Conservation (phyloP, 2,329 filamentous ascomycete species). For the Sarocladiaceae sp. region DNA sequence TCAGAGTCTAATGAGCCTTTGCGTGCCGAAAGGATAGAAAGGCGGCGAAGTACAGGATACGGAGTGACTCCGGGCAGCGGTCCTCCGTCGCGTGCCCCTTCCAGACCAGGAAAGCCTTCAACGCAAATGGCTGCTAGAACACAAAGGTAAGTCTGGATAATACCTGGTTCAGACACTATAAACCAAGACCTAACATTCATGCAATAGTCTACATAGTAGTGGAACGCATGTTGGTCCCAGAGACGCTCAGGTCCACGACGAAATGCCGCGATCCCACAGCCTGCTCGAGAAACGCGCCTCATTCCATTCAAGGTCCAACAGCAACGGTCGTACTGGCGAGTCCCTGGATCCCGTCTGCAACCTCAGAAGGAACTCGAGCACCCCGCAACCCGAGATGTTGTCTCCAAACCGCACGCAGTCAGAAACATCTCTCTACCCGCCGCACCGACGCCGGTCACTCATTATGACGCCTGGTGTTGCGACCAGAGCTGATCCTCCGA, state of each 20-base stretch:
- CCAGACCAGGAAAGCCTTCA: neutral
- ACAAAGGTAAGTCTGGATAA: neutral
- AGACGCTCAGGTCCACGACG: neutral
- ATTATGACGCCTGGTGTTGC: slow-evolving; percentile 44
- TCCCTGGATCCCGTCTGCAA: slow-evolving; percentile 4
- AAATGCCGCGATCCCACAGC: slow-evolving; percentile 5
- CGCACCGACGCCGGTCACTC: slow-evolving; percentile 41
- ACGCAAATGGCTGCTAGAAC: neutral
- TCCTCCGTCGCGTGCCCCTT: neutral
- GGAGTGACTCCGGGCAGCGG: neutral
- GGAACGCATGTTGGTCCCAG: neutral
- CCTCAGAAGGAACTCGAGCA: slow-evolving; percentile 1
- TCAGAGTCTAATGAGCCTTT: neutral
- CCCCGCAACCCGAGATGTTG: neutral
- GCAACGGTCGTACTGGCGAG: neutral
- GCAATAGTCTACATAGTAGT: neutral
- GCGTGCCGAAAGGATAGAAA: slow-evolving; percentile 1
- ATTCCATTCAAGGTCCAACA: neutral
- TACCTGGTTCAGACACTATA: neutral
- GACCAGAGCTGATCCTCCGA: slow-evolving; percentile 29
- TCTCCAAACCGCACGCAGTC: slow-evolving; percentile 29
- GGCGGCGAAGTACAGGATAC: neutral
- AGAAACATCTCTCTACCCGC: slow-evolving; percentile 40
- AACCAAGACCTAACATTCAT: neutral
- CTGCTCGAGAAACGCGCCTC: neutral